A percentile compares a stretch with the other conserved stretches of the same genome.
Evolutionary conservation across 108 stramenopile species (phyloP).

Genomic region (Cafeteria roenbergensis): DNA sequence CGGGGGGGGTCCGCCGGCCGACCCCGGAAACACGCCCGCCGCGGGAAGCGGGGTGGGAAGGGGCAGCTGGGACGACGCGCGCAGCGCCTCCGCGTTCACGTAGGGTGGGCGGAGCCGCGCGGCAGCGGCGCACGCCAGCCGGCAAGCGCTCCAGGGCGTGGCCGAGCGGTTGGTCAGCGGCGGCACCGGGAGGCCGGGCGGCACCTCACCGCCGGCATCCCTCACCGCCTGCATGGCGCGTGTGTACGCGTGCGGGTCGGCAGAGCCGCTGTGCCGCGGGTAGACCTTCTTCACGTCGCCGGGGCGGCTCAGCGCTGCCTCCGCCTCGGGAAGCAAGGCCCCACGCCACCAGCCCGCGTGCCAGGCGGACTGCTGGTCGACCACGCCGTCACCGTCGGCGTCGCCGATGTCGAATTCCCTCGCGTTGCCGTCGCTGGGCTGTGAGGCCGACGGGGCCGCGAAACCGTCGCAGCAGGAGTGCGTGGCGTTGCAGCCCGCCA

Average conservation of each 20-base stretch:
- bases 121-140: slow-evolving; percentile 2
- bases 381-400: neutral
- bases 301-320: too few relatives aligned
- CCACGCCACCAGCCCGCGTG: neutral
- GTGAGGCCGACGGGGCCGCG: slow-evolving; percentile 1
- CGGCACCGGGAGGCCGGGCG: too few relatives aligned
- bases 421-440: neutral
- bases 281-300: too few relatives aligned
- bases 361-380: neutral
- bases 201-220: too few relatives aligned
- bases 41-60: too few relatives aligned
- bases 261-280: too few relatives aligned
- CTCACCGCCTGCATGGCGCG: too few relatives aligned
- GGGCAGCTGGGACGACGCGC: too few relatives aligned
- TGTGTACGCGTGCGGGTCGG: too few relatives aligned
- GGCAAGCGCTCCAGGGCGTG: neutral
- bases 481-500: slow-evolving; percentile 50
- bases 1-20: neutral
- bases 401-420: neutral
- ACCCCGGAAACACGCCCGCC: too few relatives aligned
- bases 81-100: neutral
- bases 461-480: slow-evolving; percentile 42
- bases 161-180: too few relatives aligned
- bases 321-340: too few relatives aligned
- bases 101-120: neutral